phyloP scores from a whole-genome alignment of 208 protist genomes.

The Leishmania gerbilli region DNA sequence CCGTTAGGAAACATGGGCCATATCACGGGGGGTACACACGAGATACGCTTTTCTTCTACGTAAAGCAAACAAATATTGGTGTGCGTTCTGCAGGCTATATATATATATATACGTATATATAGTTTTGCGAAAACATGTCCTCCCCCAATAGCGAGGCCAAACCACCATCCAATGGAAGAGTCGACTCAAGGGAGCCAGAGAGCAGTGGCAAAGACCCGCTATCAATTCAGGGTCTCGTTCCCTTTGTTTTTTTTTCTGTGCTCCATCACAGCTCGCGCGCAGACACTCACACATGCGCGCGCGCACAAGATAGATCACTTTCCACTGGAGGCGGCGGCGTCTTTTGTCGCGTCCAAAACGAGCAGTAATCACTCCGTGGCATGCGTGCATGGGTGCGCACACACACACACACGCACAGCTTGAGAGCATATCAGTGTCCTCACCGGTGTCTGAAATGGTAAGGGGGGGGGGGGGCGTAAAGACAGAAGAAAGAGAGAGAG shows the following conservation, averaged over 20 bases:
- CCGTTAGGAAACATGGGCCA: background rate
- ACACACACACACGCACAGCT: background rate
- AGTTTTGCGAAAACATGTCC: too few relatives aligned
- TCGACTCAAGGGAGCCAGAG: background rate
- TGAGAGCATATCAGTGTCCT: background rate
- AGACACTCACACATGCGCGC: background rate
- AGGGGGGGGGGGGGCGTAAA: background rate
- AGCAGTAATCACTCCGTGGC: background rate
- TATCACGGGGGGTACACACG: background rate
- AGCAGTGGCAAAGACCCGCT: background rate
- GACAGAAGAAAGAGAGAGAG: background rate
- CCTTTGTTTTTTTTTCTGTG: background rate
- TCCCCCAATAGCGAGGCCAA: background rate
- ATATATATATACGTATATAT: too few relatives aligned
- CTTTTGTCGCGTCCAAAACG: background rate
- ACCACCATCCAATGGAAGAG: background rate
- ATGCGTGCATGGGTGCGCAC: background rate
- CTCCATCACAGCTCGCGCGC: background rate
- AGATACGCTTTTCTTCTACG: background rate
- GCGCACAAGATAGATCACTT: background rate
- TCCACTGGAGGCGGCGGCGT: background rate
- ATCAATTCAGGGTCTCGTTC: too few relatives aligned
- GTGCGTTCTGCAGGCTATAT: background rate
- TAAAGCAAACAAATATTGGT: background rate
- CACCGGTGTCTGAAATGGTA: background rate